phyloP scores from a whole-genome alignment of 345 rosid species.

The Moringa oleifera region DNA sequence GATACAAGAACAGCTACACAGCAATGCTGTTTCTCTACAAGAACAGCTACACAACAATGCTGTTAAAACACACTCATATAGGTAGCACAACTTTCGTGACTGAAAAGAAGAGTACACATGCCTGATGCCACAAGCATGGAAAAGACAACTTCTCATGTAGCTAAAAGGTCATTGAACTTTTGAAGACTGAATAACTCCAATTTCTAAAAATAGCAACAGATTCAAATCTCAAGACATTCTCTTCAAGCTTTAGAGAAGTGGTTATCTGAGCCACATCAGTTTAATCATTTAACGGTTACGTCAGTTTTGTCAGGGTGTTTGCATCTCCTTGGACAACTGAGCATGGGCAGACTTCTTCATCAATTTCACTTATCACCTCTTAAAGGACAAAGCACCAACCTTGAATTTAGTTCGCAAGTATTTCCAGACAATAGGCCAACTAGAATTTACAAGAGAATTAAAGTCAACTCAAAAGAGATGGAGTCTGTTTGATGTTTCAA shows the following conservation, averaged over 20 bases:
- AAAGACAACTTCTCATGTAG: neutral
- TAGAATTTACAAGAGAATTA: too few relatives aligned
- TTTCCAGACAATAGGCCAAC: too few relatives aligned
- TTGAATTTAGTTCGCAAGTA: too few relatives aligned
- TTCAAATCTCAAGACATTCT: too few relatives aligned
- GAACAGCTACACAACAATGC: neutral
- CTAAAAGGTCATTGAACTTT: neutral
- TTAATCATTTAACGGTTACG: too few relatives aligned
- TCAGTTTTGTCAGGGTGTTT: neutral
- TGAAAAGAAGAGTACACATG: neutral
- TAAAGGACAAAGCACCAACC: too few relatives aligned
- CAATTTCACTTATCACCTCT: too few relatives aligned
- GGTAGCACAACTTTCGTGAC: neutral
- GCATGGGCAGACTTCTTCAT: too few relatives aligned
- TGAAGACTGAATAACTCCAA: neutral
- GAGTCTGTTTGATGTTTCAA: neutral
- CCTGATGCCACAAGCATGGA: neutral
- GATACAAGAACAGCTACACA: neutral
- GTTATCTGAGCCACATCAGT: too few relatives aligned
- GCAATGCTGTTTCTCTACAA: neutral
- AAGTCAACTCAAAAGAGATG: too few relatives aligned
- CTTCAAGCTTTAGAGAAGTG: too few relatives aligned
- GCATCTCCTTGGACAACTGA: neutral
- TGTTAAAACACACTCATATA: neutral
- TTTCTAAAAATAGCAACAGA: too few relatives aligned